Evolutionary conservation across 495 filamentous ascomycete species (phyloP).

Genomic region (Hyphodiscus hymeniophilus): DNA sequence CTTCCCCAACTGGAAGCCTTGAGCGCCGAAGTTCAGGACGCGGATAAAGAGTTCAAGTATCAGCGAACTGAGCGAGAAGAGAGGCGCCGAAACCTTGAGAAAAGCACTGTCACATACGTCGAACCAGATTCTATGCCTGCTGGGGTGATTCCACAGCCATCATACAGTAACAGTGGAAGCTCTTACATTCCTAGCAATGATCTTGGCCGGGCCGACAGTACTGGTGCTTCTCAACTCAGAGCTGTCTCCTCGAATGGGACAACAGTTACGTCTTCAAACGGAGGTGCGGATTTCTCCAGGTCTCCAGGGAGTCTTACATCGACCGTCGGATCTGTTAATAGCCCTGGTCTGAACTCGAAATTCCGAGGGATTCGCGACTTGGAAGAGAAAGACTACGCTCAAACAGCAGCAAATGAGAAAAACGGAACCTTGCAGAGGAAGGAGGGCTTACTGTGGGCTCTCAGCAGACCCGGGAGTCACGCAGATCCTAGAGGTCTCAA

Average conservation of each 20-base stretch:
- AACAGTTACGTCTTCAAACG: conserved; percentile 27
- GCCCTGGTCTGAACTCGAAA: conserved; percentile 36
- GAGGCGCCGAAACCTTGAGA: conserved; percentile 81
- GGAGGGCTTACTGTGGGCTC: conserved; percentile 90
- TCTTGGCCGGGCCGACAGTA: conserved; percentile 63
- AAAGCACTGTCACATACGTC: conserved; percentile 71
- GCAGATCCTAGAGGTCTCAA: conserved; percentile 91
- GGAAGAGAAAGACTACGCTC: conserved; percentile 64
- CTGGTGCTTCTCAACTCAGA: conserved; percentile 52
- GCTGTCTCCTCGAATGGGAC: conserved; percentile 22
- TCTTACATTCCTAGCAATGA: conserved; percentile 49
- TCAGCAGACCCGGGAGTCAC: conserved; percentile 88
- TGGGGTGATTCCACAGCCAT: conserved; percentile 4
- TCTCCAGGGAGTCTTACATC: conserved; percentile 30
- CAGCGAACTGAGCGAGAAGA: conserved; percentile 89
- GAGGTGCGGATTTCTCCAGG: conserved; percentile 24
- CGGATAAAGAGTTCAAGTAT: conserved; percentile 93
- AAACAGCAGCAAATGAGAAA: conserved; percentile 37
- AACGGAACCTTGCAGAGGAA: conserved; percentile 54
- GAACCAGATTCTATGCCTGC: conserved; percentile 53
- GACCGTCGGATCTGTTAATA: conserved; percentile 20
- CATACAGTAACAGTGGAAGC: conserved; percentile 3
- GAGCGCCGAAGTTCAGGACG: conserved; percentile 76
- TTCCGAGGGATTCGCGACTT: conserved; percentile 87
- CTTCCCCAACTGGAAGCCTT: conserved; percentile 90